phyloP scores from a whole-genome alignment of 768 basidiomycete genomes.

The Auricularia sp. region DNA sequence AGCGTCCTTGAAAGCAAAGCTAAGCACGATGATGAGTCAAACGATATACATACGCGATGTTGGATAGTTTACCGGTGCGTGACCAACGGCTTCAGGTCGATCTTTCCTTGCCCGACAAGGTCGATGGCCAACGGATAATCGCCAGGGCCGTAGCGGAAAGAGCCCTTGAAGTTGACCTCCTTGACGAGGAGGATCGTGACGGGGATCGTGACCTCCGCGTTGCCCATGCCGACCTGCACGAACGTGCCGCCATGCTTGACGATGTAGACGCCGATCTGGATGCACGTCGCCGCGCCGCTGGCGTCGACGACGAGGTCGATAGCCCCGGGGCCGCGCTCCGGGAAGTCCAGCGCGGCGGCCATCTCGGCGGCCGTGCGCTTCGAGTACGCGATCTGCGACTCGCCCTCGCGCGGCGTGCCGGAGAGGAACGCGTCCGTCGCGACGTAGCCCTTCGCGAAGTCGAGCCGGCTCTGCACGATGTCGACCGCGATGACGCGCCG shows the following conservation, averaged over 20 bases:
- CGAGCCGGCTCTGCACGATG: conserved; percentile 61
- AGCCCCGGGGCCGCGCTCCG: conserved; percentile 56
- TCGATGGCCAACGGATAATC: conserved; percentile 80
- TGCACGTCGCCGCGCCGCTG: conserved; percentile 85
- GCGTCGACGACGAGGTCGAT: conserved; percentile 89
- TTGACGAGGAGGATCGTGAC: conserved; percentile 53
- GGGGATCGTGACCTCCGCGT: conserved; percentile 64
- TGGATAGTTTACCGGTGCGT: conserved; percentile 42
- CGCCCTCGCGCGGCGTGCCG: conserved; percentile 45
- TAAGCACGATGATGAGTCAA: too few species aligned
- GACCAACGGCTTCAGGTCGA: conserved; percentile 81
- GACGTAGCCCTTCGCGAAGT: conserved; percentile 82
- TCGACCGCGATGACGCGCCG: conserved; percentile 77
- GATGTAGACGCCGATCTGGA: conserved; percentile 53
- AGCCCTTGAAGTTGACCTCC: conserved; percentile 75
- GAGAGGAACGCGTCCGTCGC: conserved; percentile 72
- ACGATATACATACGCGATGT: too few species aligned
- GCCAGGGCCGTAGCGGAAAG: conserved; percentile 88
- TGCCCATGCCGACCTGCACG: conserved; percentile 77
- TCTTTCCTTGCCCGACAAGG: conserved; percentile 68
- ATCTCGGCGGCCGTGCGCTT: conserved; percentile 59
- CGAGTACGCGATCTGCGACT: conserved; percentile 62
- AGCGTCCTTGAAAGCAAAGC: conserved; percentile 71
- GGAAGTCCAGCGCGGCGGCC: conserved; percentile 52
- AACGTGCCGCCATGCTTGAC: conserved; percentile 18